Evolutionary conservation across 2,329 filamentous ascomycete genomes (phyloP).

Genomic region (Aphanocladium album): DNA sequence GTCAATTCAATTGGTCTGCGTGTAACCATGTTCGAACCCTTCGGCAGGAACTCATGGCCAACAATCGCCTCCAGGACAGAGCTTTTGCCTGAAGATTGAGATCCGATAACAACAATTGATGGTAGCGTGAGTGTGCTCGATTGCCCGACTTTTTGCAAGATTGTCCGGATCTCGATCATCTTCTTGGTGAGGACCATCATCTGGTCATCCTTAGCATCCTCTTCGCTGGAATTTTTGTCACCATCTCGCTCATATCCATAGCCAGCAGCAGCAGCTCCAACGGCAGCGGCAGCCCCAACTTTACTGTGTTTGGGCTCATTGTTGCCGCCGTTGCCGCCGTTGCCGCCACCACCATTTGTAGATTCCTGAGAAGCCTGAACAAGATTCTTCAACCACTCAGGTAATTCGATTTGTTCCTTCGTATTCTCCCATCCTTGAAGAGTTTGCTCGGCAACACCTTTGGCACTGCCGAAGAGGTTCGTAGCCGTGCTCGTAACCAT

Average conservation of each 20-base stretch:
- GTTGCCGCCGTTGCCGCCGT: constrained; percentile 42
- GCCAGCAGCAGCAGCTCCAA: constrained; percentile 67
- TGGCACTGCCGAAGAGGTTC: constrained; percentile 65
- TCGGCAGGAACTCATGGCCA: constrained; percentile 94
- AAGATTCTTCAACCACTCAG: constrained; percentile 75
- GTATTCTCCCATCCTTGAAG: constrained; percentile 76
- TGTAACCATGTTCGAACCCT: constrained; percentile 98
- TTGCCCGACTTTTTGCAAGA: constrained; percentile 87
- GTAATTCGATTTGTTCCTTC: constrained; percentile 65
- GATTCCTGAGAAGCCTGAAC: constrained; percentile 39
- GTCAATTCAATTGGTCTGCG: constrained; percentile 93
- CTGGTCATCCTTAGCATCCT: constrained; percentile 82
- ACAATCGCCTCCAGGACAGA: constrained; percentile 96
- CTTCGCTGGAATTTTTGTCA: constrained; percentile 54
- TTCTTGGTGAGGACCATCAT: constrained; percentile 99
- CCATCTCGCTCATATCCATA: constrained; percentile 71
- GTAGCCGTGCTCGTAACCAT: constrained; percentile 64
- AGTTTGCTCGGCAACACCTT: constrained; percentile 73
- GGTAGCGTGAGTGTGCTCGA: constrained; percentile 82
- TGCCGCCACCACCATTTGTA: constrained; percentile 52
- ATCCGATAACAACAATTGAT: constrained; percentile 98
- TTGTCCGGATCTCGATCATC: constrained; percentile 97
- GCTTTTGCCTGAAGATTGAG: constrained; percentile 96
- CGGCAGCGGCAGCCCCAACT: constrained; percentile 56
- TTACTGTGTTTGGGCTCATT: constrained; percentile 55